These are phyloP conservation scores for Candida mattraensis DNA, from an alignment of 805 yeast species.

Conservation along the genomic window DNA sequence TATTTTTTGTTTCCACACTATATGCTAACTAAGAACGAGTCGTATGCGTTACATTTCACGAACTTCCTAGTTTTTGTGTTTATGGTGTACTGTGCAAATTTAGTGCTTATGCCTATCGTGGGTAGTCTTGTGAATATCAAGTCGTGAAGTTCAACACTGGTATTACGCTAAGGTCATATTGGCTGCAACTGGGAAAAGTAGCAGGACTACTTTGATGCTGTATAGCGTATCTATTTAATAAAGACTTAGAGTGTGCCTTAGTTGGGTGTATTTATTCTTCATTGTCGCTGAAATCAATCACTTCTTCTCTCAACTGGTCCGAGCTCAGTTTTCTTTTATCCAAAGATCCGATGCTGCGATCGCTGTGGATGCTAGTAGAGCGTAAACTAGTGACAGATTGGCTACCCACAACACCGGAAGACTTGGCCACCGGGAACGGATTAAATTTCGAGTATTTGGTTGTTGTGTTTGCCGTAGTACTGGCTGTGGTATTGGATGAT, in stretches of 20 bases:
- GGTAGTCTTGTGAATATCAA: slow-evolving; percentile 7
- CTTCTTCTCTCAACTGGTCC: slow-evolving; percentile 25
- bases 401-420: slow-evolving; percentile 1
- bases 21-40: slow-evolving; percentile 49
- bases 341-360: slow-evolving; percentile 3
- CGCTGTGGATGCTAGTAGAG: slow-evolving; percentile 7
- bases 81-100: slow-evolving; percentile 16
- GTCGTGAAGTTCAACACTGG: slow-evolving; percentile 1
- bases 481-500: slow-evolving; percentile 1
- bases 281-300: slow-evolving; percentile 27
- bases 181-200: slow-evolving; percentile 4
- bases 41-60: slow-evolving; percentile 25
- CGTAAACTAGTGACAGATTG: slow-evolving; percentile 11
- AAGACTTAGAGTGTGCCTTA: not conserved
- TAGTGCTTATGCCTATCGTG: slow-evolving; percentile 14
- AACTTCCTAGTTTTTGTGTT: slow-evolving; percentile 12
- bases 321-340: slow-evolving; percentile 18
- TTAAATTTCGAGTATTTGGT: slow-evolving; percentile 18
- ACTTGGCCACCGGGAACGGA: slow-evolving; percentile 19
- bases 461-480: slow-evolving; percentile 7
- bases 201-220: slow-evolving; percentile 6
- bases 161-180: too few relatives aligned
- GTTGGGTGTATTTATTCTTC: slow-evolving; percentile 7
- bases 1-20: slow-evolving; percentile 47
- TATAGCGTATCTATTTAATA: too few relatives aligned